These are phyloP conservation scores for Elongisporangium prolatum DNA, from an alignment of 352 stramenopile genomes.

Conservation along the genomic window DNA sequence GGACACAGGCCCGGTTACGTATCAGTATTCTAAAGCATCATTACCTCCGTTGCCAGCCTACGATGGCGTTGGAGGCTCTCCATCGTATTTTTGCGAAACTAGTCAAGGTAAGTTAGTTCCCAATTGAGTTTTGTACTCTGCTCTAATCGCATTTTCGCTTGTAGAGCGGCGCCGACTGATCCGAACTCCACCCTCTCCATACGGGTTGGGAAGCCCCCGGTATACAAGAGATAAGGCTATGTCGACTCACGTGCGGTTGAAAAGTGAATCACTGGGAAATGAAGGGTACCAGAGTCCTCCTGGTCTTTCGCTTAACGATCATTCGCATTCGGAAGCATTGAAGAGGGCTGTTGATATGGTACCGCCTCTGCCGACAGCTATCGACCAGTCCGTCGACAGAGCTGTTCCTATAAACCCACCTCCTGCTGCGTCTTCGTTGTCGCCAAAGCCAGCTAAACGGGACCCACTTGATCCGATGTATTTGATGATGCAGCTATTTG, in stretches of 20 bases:
- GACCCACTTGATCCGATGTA: constrained; percentile 51
- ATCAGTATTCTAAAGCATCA: constrained; percentile 21
- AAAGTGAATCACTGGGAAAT: background rate
- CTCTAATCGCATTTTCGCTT: constrained; percentile 5
- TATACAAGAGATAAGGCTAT: background rate
- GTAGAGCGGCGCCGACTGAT: constrained; percentile 8
- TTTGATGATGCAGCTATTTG: constrained; percentile 84
- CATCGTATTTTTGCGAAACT: constrained; percentile 71
- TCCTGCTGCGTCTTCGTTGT: background rate
- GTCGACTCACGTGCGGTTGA: background rate
- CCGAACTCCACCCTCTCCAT: background rate
- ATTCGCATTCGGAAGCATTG: background rate
- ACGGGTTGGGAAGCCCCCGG: background rate
- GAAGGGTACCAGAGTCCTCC: background rate
- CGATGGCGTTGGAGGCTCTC: constrained; percentile 72
- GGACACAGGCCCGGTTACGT: constrained; percentile 7
- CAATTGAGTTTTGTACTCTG: constrained; percentile 3
- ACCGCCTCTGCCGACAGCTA: background rate
- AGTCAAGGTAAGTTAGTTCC: constrained; percentile 25
- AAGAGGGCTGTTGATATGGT: background rate
- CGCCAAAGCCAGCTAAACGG: background rate
- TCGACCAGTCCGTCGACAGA: background rate
- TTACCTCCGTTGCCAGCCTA: constrained; percentile 76
- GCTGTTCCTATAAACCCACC: background rate
- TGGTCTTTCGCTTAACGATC: background rate